Evolutionary conservation across 2,329 filamentous ascomycete genomes (phyloP).

Genomic region (Fusarium globosum): DNA sequence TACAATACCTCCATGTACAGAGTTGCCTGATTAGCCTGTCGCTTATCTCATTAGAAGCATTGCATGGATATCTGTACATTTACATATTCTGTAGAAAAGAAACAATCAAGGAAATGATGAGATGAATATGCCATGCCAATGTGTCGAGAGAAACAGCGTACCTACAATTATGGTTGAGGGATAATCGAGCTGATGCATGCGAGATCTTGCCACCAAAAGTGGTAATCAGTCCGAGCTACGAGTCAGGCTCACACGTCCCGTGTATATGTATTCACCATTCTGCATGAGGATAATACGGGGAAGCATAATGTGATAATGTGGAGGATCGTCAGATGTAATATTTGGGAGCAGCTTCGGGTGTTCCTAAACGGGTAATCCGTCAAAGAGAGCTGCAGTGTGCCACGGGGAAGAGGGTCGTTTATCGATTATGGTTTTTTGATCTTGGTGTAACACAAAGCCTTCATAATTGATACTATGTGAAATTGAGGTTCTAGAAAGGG

Average conservation of each 20-base stretch:
- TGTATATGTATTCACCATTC: neutral
- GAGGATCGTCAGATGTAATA: conserved; percentile 22
- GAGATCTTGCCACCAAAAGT: neutral
- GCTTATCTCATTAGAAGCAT: conserved; percentile 16
- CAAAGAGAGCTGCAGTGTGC: neutral
- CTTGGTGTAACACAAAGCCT: neutral
- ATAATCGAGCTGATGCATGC: neutral
- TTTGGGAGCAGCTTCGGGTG: conserved; percentile 19
- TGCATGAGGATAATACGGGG: neutral
- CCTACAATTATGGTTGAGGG: neutral
- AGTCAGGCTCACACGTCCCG: neutral
- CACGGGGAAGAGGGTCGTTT: conserved; percentile 7
- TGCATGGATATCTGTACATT: conserved; percentile 16
- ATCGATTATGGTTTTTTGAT: neutral
- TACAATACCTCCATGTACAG: conserved; percentile 35
- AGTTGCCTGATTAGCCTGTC: conserved; percentile 5
- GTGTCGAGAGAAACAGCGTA: neutral
- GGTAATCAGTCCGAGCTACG: neutral
- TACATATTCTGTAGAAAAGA: conserved; percentile 27
- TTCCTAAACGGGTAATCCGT: conserved; percentile 36
- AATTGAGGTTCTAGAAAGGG: neutral
- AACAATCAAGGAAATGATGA: conserved; percentile 27
- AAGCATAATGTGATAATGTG: conserved; percentile 8
- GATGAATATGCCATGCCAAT: neutral
- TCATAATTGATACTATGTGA: neutral